These are phyloP conservation scores for Pittosporum tobira DNA, from an alignment of 129 eudicot species.

Conservation along the genomic window DNA sequence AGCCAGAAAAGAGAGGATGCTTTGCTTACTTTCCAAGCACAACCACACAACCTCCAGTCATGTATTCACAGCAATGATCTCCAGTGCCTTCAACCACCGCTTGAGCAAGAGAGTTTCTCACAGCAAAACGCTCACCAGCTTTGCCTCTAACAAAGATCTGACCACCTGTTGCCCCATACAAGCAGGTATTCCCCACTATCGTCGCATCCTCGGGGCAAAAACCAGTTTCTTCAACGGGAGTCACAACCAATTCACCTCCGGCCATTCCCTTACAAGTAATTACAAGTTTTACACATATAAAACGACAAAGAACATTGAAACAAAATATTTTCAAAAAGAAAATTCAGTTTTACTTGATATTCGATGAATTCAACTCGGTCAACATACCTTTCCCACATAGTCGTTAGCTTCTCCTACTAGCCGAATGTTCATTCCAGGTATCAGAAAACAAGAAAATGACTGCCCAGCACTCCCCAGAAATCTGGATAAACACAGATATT, in stretches of 20 bases:
- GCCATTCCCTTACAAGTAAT: conserved; percentile 78
- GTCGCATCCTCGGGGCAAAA: conserved; percentile 90
- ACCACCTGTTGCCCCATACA: conserved; percentile 98
- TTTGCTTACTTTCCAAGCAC: conserved; percentile 85
- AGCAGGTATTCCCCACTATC: conserved; percentile 89
- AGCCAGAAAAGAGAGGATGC: conserved; percentile 13
- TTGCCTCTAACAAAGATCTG: conserved; percentile 88
- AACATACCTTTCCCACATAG: conserved; percentile 93
- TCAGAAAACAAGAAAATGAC: conserved; percentile 87
- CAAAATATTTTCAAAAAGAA: not conserved
- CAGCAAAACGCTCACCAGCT: conserved; percentile 99
- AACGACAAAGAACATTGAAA: not conserved
- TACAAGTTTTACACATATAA: conserved; percentile 9
- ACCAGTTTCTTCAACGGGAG: conserved; percentile 66
- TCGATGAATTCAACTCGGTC: not conserved
- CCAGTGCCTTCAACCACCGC: conserved; percentile 99
- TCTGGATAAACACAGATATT: conserved; percentile 21
- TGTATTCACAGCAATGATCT: conserved; percentile 94
- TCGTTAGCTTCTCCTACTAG: conserved; percentile 97
- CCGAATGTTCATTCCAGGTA: conserved; percentile 95
- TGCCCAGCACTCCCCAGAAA: conserved; percentile 82
- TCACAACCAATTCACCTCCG: conserved; percentile 92
- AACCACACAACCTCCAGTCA: conserved; percentile 98
- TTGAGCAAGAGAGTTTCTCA: conserved; percentile 90
- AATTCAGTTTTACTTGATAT: no score